Base-by-base conservation (phyloP, 805 yeast genomes). In the Saturnispora bothae region DNA sequence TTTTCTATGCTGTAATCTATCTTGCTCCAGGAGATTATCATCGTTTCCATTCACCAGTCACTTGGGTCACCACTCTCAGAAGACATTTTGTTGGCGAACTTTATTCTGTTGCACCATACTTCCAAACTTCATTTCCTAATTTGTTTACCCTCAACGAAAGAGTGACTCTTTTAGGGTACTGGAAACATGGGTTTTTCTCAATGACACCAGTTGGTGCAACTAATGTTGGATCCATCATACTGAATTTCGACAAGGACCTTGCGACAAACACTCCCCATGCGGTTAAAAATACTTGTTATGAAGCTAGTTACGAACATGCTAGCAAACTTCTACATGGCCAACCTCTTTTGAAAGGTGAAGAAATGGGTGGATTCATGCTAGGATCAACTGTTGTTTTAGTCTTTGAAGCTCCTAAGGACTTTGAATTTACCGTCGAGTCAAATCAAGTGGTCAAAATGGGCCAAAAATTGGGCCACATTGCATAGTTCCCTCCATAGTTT, bases 151-250 rank as follows among this genome's bases (percentile, higher is more conserved):
- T 92, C 48, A 92, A 92, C 56, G 99, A 92, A 61, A 72, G 99
- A 50, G 98, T 92, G 3, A 94, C 98, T 0, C 63, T 92, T 35
- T 69, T 92, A 40, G 99, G 99, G 1, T 78, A 84, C 52, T 92
- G 98, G 98, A 83, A 82, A 55, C 72, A 92, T 56, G 99, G 99
- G 0, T 92, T 92, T 51, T 92, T 92, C 64, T 80, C 94, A 47
- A 92, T 92, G 99, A 89, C 95, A 1, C 96, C 99, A 0, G 98
- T 92, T 10, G 99, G 99, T 12, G 99, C 99, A 18, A 92, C 98
- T 3, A 92, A 92, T 61, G 99, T 92, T 22, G 99, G 99, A 5
- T 81, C 94, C 51, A 92, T 92, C 47, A 78, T 81, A 42, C 70
- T 92, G 47, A 85, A 88, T 54, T 92, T 92, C 52, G 99, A 92